Evolutionary conservation across 1,284 basidiomycete genomes (phyloP), one percentile per base, ranked within the genome.

Genomic region (Leccinum fallax): DNA sequence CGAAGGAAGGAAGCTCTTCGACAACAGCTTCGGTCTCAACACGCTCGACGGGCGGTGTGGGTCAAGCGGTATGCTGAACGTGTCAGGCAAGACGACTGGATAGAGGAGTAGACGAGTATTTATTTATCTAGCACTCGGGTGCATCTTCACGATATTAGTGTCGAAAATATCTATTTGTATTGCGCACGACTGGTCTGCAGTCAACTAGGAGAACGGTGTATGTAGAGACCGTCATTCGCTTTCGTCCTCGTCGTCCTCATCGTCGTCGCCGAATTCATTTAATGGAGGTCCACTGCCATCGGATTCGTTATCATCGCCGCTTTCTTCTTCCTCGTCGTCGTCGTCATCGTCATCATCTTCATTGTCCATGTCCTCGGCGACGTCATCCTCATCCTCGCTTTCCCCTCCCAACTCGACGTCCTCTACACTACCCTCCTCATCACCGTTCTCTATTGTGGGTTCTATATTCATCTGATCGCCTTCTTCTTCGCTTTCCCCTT

Each of bases 401-500:
- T 83, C 82, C 4, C 82, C 84, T 59, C 85, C 86, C 13, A 91
- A 74, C 63, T 85, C 86, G 58, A 89, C 79, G 66, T 90, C 89
- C 69, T 89, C 88, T 66, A 92, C 74, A 72, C 86, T 86, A 52
- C 85, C 87, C 64, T 85, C 84, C 54, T 90, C 87, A 58, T 86
- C 87, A 8, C 77, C 86, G 57, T 80, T 85, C 67, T 87, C 82
- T 58, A 81, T 78, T 66, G 83, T 86, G 66, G 92, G 83, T 63
- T 89, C 86, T 64, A 89, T 83, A 60, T 89, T 85, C 78, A 89
- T 88, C 52, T 83, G 87, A 24, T 85, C 83, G 55, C 84, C 84
- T 49, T 86, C 86, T 58, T 86, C 85, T 61, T 87, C 90, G 60
- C 90, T 90, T 70, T 94, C 92, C 5, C 90, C 87, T 77, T 92